A percentile compares a stretch with the other conserved stretches of the same genome.
phyloP scores from a whole-genome alignment of 805 yeast genomes.

The Naumovozyma castellii region DNA sequence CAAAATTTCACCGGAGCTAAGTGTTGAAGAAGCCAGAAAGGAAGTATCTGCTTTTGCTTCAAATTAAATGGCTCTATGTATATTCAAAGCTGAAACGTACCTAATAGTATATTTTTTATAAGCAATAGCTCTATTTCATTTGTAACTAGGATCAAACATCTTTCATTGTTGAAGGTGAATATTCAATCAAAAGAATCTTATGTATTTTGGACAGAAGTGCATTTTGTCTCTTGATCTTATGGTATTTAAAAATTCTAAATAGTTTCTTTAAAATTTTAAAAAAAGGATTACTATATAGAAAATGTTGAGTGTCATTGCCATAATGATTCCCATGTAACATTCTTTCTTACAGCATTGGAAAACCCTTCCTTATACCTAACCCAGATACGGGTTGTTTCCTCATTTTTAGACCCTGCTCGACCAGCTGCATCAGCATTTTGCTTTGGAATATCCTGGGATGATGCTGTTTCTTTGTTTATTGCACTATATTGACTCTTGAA shows the following conservation, averaged over 20 bases:
- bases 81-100: too few species aligned
- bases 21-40: constrained; percentile 49
- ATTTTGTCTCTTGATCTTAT: too few species aligned
- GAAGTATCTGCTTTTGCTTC: constrained; percentile 40
- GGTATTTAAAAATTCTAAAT: too few species aligned
- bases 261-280: too few species aligned
- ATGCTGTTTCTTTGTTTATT: constrained; percentile 3
- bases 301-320: constrained; percentile 29
- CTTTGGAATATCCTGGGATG: not conserved
- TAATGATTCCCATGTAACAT: constrained; percentile 64
- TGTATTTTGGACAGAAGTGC: too few species aligned
- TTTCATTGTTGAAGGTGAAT: too few species aligned
- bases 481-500: constrained; percentile 37
- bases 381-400: constrained; percentile 42
- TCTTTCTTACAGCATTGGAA: constrained; percentile 82
- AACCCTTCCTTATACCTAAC: constrained; percentile 89
- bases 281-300: not conserved
- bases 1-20: constrained; percentile 43
- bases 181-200: too few species aligned
- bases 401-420: not conserved
- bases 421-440: not conserved
- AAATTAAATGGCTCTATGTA: not conserved
- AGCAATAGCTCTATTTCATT: too few species aligned
- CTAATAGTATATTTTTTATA: too few species aligned
- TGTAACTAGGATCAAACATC: too few species aligned